A percentile compares a stretch with the other conserved stretches of the same genome.
These are phyloP conservation scores for Prunus mume DNA, from an alignment of 306 rosid species.

Conservation along the genomic window DNA sequence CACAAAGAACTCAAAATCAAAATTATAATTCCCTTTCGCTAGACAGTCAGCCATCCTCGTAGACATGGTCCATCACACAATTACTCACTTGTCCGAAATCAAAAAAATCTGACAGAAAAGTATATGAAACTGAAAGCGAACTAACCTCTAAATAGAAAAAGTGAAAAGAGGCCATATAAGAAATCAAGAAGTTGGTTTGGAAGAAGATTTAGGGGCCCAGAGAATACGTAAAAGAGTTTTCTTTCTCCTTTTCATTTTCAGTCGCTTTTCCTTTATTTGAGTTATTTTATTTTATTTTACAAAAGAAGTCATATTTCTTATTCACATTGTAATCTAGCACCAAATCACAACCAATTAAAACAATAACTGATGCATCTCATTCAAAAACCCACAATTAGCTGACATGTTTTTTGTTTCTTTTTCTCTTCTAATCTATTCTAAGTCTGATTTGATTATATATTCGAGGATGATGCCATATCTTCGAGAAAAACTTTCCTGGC, in stretches of 20 bases:
- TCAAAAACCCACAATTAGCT: too few species aligned
- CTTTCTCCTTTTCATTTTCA: conserved; percentile 23
- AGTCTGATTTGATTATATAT: too few species aligned
- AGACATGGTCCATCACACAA: too few species aligned
- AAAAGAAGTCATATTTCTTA: not conserved
- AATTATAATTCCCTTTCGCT: rapidly evolving
- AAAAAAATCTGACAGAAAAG: not conserved
- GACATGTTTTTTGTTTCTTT: too few species aligned
- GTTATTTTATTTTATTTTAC: too few species aligned
- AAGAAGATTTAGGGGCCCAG: not conserved
- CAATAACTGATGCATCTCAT: too few species aligned
- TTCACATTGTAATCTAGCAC: not conserved
- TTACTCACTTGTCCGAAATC: too few species aligned
- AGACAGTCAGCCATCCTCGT: rapidly evolving
- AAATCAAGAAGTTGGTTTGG: conserved; percentile 18
- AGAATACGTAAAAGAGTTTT: conserved; percentile 16
- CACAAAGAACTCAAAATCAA: too few species aligned
- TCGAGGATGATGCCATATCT: not conserved
- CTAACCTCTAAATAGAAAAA: not conserved
- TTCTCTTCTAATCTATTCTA: not conserved
- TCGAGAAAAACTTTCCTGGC: too few species aligned
- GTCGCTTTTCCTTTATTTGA: not conserved
- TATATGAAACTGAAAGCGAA: not conserved
- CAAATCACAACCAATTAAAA: too few species aligned
- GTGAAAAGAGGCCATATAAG: not conserved